phyloP scores from a whole-genome alignment of 2,329 filamentous ascomycete genomes.

The Colletotrichum musae region DNA sequence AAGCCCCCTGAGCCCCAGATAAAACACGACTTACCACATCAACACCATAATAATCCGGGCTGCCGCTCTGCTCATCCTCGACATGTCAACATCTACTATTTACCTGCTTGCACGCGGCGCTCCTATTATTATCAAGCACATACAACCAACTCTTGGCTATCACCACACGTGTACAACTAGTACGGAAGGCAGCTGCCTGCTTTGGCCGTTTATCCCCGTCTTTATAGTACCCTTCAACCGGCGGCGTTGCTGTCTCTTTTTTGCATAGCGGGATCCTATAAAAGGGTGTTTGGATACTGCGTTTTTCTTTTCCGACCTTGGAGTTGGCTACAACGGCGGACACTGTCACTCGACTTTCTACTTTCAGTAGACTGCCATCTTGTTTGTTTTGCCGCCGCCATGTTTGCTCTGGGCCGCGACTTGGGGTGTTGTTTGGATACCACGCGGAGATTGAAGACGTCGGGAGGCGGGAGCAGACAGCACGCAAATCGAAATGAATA shows the following conservation, averaged over 20 bases:
- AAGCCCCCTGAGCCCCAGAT: constrained; percentile 58
- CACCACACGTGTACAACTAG: constrained; percentile 10
- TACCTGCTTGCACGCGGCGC: neutral
- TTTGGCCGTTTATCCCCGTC: neutral
- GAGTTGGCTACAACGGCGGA: constrained; percentile 19
- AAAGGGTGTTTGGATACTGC: neutral
- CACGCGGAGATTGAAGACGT: neutral
- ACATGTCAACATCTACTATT: neutral
- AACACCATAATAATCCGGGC: neutral
- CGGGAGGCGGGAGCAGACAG: neutral
- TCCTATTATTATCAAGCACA: neutral
- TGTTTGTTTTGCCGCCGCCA: neutral
- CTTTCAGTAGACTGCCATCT: too few relatives aligned
- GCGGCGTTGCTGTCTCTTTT: constrained; percentile 20
- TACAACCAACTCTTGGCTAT: neutral
- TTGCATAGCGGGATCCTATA: constrained; percentile 36
- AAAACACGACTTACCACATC: constrained; percentile 20
- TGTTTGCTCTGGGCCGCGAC: too few relatives aligned
- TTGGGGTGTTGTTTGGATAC: constrained; percentile 5
- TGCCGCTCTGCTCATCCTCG: neutral
- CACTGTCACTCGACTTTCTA: neutral
- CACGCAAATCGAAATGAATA: neutral
- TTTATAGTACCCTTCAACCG: neutral
- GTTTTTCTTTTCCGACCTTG: neutral
- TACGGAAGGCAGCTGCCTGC: neutral